These are phyloP conservation scores for Athelia sp. DNA, from an alignment of 1,284 basidiomycete species.

Conservation along the genomic window DNA sequence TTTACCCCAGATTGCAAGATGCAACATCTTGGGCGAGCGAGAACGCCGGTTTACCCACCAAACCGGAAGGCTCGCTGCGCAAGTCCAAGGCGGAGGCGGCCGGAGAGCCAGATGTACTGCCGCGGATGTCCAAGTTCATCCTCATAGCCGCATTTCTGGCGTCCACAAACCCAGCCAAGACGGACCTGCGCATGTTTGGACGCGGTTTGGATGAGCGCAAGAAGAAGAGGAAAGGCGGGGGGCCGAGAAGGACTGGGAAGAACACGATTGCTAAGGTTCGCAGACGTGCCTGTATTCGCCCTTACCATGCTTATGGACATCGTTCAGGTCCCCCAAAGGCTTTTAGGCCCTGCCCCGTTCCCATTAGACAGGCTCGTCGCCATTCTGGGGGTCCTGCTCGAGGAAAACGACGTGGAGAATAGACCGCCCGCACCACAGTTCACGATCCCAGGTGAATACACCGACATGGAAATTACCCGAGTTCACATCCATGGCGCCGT, in stretches of 20 bases:
- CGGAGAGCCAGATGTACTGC: constrained; percentile 27
- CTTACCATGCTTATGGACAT: background rate
- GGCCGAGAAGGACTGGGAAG: constrained; percentile 23
- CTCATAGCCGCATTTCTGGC: constrained; percentile 82
- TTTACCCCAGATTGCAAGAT: constrained; percentile 61
- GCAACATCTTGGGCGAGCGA: constrained; percentile 53
- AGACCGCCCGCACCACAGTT: constrained; percentile 44
- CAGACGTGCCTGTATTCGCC: background rate
- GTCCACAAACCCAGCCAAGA: constrained; percentile 80
- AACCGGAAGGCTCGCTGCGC: background rate
- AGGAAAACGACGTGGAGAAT: constrained; percentile 71
- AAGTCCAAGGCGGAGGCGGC: too few relatives aligned
- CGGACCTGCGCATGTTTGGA: constrained; percentile 80
- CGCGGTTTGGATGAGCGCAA: constrained; percentile 65
- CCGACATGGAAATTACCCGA: constrained; percentile 62
- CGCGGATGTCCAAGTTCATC: constrained; percentile 68
- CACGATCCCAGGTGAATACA: constrained; percentile 52
- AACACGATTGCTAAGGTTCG: constrained; percentile 45
- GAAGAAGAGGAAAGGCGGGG: constrained; percentile 40
- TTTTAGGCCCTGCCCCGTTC: constrained; percentile 80
- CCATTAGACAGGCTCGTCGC: constrained; percentile 80
- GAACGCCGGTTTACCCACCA: constrained; percentile 32
- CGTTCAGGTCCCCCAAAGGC: constrained; percentile 66
- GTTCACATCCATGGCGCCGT: constrained; percentile 58
- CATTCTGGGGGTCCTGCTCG: constrained; percentile 77